A percentile compares a stretch with the other conserved stretches of the same genome.
Evolutionary conservation across 495 filamentous ascomycete species (phyloP).

Genomic region (Podospora pseudopauciseta): DNA sequence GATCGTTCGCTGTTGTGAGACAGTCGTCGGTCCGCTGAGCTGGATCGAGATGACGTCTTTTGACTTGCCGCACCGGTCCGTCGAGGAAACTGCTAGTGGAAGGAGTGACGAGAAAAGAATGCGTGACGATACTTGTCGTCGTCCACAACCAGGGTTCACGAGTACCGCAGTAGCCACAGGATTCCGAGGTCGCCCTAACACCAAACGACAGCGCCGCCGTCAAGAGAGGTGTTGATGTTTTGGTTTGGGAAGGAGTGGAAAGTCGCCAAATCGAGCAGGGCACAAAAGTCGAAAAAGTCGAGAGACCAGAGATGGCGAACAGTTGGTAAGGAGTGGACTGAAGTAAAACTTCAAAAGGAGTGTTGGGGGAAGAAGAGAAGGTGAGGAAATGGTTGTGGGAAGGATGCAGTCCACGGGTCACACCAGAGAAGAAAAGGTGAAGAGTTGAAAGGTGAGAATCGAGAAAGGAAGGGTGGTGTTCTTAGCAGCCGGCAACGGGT

Average conservation of each 20-base stretch:
- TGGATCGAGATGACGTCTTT: constrained; percentile 31
- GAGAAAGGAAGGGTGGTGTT: constrained; percentile 8
- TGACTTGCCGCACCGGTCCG: constrained; percentile 20
- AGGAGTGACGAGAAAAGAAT: constrained; percentile 35
- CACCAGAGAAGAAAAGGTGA: constrained; percentile 20
- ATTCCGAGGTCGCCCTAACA: constrained; percentile 13
- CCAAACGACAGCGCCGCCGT: constrained; percentile 22
- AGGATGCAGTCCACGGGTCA: constrained; percentile 14
- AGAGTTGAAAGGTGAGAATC: constrained; percentile 8
- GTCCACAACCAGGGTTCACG: constrained; percentile 23
- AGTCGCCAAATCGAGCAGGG: constrained; percentile 25
- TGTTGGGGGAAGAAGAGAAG: constrained; percentile 25
- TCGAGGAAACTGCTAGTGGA: constrained; percentile 33
- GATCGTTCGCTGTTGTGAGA: constrained; percentile 31
- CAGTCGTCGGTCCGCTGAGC: constrained; percentile 29
- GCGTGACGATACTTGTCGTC: constrained; percentile 13
- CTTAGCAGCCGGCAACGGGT: constrained; percentile 16
- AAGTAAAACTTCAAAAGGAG: constrained; percentile 26
- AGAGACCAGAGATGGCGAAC: neutral
- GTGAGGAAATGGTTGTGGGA: constrained; percentile 22
- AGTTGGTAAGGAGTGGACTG: constrained; percentile 37
- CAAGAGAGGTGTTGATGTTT: constrained; percentile 9
- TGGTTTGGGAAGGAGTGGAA: constrained; percentile 30
- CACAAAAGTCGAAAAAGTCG: constrained; percentile 11
- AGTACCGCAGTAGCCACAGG: constrained; percentile 11